Conservation (phyloP, 495 filamentous ascomycete species). For the Aspergillus homomorphus region DNA sequence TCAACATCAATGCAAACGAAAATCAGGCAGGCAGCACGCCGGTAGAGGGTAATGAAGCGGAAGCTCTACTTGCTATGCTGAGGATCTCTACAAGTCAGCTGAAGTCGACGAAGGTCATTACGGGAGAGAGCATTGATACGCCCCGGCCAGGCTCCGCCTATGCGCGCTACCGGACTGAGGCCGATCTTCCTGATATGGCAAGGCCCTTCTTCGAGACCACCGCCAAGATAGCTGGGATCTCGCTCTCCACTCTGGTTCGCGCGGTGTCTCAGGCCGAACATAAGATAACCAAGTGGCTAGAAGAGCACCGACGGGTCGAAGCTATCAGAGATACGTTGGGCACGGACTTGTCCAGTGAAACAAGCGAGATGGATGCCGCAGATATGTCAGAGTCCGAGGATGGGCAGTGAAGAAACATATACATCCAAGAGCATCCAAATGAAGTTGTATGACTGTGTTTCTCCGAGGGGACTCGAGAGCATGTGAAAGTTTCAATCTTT, state of each 20-base stretch:
- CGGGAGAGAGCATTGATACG: slow-evolving; percentile 28
- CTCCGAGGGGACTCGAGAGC: not conserved
- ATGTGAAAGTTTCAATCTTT: not conserved
- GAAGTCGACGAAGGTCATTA: slow-evolving; percentile 27
- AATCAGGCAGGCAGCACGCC: slow-evolving; percentile 8
- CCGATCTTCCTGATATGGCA: slow-evolving; percentile 55
- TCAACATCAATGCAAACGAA: slow-evolving; percentile 22
- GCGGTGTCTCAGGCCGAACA: slow-evolving; percentile 48
- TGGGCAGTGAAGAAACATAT: slow-evolving; percentile 9
- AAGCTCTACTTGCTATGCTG: slow-evolving; percentile 35
- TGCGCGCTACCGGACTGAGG: slow-evolving; percentile 52
- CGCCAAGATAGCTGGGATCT: slow-evolving; percentile 48
- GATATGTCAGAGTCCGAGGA: not conserved
- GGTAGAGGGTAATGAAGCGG: slow-evolving; percentile 21
- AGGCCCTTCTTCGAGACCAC: slow-evolving; percentile 53
- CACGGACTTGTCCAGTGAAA: slow-evolving; percentile 17
- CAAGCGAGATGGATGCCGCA: slow-evolving; percentile 15
- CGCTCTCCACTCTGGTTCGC: slow-evolving; percentile 43
- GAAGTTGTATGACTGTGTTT: not conserved
- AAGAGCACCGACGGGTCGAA: slow-evolving; percentile 32
- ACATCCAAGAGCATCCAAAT: not conserved
- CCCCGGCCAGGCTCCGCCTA: slow-evolving; percentile 55
- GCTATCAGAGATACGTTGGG: slow-evolving; percentile 23
- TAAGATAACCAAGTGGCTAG: slow-evolving; percentile 41
- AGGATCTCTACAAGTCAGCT: slow-evolving; percentile 37